A percentile compares a stretch with the other conserved stretches of the same genome.
phyloP scores from a whole-genome alignment of 371 early-diverging fungal species.

The Dichotomocladium elegans region DNA sequence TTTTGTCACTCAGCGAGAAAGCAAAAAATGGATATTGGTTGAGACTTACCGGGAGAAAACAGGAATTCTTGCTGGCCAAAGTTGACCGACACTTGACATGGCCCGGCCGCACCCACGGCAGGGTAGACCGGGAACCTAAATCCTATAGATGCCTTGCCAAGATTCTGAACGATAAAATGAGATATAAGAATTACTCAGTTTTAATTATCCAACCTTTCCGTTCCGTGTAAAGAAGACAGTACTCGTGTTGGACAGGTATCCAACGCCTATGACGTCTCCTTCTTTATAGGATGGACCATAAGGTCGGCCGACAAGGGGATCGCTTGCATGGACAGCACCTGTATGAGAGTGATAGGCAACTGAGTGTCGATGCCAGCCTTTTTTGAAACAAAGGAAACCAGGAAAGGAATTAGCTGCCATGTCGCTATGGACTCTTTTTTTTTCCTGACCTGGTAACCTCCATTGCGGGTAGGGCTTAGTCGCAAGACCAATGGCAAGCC shows the following conservation, averaged over 20 bases:
- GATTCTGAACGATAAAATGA: constrained; percentile 16
- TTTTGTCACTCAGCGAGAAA: neutral
- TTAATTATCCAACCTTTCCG: constrained; percentile 36
- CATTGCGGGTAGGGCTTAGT: constrained; percentile 62
- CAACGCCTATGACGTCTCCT: constrained; percentile 72
- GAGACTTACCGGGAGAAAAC: constrained; percentile 12
- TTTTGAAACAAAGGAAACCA: no score
- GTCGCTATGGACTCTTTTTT: neutral
- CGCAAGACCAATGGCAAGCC: constrained; percentile 55
- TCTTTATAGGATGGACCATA: constrained; percentile 58
- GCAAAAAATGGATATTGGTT: neutral
- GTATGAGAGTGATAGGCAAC: constrained; percentile 64
- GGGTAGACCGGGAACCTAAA: constrained; percentile 49
- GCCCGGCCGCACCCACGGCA: constrained; percentile 49
- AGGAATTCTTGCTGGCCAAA: constrained; percentile 44
- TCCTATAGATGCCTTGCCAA: constrained; percentile 51
- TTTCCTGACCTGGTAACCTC: constrained; percentile 53
- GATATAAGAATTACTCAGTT: no score
- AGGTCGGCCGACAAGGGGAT: constrained; percentile 52
- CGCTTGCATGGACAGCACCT: constrained; percentile 54
- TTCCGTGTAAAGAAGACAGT: constrained; percentile 73
- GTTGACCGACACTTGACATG: constrained; percentile 51
- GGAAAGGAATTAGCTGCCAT: no score
- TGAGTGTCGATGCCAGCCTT: constrained; percentile 58
- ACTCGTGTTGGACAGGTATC: constrained; percentile 60